These are phyloP conservation scores for Tuber microsphaerosporum DNA, from an alignment of 495 filamentous ascomycete species.

Conservation along the genomic window DNA sequence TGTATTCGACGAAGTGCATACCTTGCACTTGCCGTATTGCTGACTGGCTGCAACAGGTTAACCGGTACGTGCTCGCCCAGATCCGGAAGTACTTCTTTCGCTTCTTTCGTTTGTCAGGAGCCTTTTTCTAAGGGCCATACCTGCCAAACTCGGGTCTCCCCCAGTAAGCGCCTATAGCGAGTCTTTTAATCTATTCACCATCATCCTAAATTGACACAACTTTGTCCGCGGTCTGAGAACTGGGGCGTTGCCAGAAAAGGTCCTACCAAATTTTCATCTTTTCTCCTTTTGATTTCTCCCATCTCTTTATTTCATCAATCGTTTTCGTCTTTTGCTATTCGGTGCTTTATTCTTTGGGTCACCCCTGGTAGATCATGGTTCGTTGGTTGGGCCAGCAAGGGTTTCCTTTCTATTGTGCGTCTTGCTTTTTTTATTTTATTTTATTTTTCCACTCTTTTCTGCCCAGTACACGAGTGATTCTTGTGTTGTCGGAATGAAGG, in stretches of 20 bases:
- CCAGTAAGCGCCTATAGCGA: conserved; percentile 32
- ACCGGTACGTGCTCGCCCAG: conserved; percentile 14
- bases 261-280: conserved; percentile 35
- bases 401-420: conserved; percentile 16
- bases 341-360: conserved; percentile 16
- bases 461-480: conserved; percentile 23
- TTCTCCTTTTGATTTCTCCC: conserved; percentile 9
- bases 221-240: conserved; percentile 30
- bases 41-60: conserved; percentile 32
- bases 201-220: conserved; percentile 24
- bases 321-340: conserved; percentile 19
- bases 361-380: conserved; percentile 28
- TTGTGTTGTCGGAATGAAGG: conserved; percentile 30
- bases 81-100: conserved; percentile 25
- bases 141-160: conserved; percentile 32
- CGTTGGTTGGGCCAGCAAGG: conserved; percentile 28
- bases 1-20: conserved; percentile 36
- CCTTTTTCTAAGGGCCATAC: conserved; percentile 25
- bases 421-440: conserved; percentile 22
- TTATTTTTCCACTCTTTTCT: not conserved
- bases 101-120: conserved; percentile 30
- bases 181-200: conserved; percentile 23
- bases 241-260: conserved; percentile 32
- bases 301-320: conserved; percentile 24
- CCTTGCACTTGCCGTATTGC: conserved; percentile 23